Conservation (phyloP, 2,329 filamentous ascomycete genomes). For the Venturia carpophila region DNA sequence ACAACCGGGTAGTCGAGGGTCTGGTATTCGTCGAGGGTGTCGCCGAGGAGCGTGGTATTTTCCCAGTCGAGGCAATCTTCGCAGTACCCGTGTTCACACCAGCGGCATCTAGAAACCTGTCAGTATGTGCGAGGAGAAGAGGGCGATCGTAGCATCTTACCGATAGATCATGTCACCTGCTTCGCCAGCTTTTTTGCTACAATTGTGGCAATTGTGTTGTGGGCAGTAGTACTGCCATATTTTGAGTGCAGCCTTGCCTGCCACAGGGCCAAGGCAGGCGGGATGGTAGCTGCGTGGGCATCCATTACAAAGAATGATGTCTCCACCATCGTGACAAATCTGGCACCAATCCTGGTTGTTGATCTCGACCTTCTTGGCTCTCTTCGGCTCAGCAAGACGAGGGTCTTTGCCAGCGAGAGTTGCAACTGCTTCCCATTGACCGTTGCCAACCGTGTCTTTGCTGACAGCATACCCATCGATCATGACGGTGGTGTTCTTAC, state of each 20-base stretch:
- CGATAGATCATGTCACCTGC: constrained; percentile 44
- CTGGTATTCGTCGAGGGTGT: constrained; percentile 46
- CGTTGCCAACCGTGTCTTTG: constrained; percentile 48
- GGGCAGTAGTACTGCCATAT: constrained; percentile 45
- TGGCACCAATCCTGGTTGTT: constrained; percentile 39
- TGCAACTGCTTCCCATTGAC: constrained; percentile 50
- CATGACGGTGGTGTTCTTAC: constrained; percentile 52
- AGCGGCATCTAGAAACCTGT: constrained; percentile 36
- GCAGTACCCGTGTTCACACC: constrained; percentile 49
- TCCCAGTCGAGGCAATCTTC: constrained; percentile 53
- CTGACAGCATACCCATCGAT: constrained; percentile 48
- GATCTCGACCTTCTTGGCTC: constrained; percentile 42
- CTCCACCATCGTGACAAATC: constrained; percentile 42
- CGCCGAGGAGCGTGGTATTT: constrained; percentile 42
- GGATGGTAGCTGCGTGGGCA: constrained; percentile 51
- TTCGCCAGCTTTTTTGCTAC: constrained; percentile 43
- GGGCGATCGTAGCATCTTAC: background rate
- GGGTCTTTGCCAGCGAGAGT: constrained; percentile 50
- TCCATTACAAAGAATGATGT: constrained; percentile 41
- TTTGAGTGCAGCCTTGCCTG: constrained; percentile 36
- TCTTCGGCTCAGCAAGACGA: constrained; percentile 41
- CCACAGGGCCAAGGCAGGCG: constrained; percentile 38
- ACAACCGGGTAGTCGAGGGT: constrained; percentile 39
- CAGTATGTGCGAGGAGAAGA: background rate
- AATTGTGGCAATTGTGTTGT: constrained; percentile 49